Evolutionary conservation across 2,329 filamentous ascomycete genomes (phyloP), one percentile per base, ranked within the genome.

Genomic region (Parastagonospora avenae): DNA sequence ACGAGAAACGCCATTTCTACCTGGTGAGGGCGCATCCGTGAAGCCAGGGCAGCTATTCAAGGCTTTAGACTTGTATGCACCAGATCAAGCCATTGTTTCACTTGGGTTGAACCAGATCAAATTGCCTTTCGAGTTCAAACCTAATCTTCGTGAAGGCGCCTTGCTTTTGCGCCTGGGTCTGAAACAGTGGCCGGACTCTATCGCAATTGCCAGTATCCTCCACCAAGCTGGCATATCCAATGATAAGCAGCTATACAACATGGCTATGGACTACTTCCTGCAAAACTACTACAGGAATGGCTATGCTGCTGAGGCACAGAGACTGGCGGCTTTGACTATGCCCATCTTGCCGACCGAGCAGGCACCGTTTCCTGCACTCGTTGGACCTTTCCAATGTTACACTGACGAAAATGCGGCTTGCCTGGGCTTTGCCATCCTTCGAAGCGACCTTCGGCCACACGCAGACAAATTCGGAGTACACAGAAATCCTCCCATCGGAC

Each of bases 381-480:
- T 91, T 1, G 76, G 82, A 1, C 92, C 93, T 0, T 84, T 82
- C 1, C 83, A 86, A 51, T 97, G 92, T 66, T 99, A 91, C 68
- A 91, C 87, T 1, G 93, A 97, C 60, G 84, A 88, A 33, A 83
- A 83, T 36, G 90, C 90, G 16, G 81, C 87, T 1, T 79, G 95
- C 4, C 80, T 99, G 45, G 91, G 90, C 0, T 97, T 96, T 65
- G 80, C 86, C 24, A 88, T 96, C 14, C 76, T 99, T 30, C 82
- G 85, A 54, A 82, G 77, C 41, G 90, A 94, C 57, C 80, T 97
- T n/a, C 87, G 90, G 53, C 76, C 82, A 9, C 91, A 97, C 77
- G 90, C 92, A 12, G 79, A 82, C 47, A 93, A 94, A 75, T 92
- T 99, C 64, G 92, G 92, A 1, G 92, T 99, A 4, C 82, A 83